Evolutionary conservation across 108 stramenopile species (phyloP), one percentile per base, ranked within the genome.

Genomic region (Bacterosira constricta): DNA sequence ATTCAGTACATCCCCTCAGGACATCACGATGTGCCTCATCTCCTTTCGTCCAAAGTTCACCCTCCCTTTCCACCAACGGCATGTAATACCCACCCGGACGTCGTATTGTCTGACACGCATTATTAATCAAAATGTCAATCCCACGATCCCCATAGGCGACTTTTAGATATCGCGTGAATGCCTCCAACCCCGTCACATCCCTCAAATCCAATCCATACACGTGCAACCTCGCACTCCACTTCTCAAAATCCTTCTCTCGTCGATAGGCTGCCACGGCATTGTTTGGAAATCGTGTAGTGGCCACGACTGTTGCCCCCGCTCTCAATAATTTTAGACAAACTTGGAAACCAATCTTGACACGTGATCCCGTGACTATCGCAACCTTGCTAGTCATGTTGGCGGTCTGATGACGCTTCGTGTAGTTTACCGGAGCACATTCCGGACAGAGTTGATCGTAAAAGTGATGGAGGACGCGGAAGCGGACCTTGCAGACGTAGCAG

Each of bases 391-490:
- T 34, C 51, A 92, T 47, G 50, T 88, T 72, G 6, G 80, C 84
- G n/a, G 84, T 83, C 56, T 92, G 83, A 65, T 89, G 82, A 13
- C 96, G 74, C 58, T 97, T 97, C 10, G 76, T 49, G 71, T 73
- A 97, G 80, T 95, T 95, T 50, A 95, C 70, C 5, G 77, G 49
- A 10, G 96, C 92, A 77, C 96, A 97, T 6, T 64, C 36, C 6
- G 92, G 92, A 78, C 96, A 97, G 7, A 97, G 79, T 63, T 91
- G 89, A 58, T 93, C 96, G 76, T 97, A 97, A 61, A 97, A 97
- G 53, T 83, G 71, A 69, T 97, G 96, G 35, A 97, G 70, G 26
- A 79, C 77, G 12, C 87, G 80, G 69, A 84, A 97, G 13, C 94
- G 85, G 1, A 75, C 71, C 73, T 95, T 95, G 75, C 96, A 97